A percentile compares a stretch with the other conserved stretches of the same genome.
Evolutionary conservation across 371 early-diverging fungal genomes (phyloP).

Genomic region (Spiromyces aspiralis): DNA sequence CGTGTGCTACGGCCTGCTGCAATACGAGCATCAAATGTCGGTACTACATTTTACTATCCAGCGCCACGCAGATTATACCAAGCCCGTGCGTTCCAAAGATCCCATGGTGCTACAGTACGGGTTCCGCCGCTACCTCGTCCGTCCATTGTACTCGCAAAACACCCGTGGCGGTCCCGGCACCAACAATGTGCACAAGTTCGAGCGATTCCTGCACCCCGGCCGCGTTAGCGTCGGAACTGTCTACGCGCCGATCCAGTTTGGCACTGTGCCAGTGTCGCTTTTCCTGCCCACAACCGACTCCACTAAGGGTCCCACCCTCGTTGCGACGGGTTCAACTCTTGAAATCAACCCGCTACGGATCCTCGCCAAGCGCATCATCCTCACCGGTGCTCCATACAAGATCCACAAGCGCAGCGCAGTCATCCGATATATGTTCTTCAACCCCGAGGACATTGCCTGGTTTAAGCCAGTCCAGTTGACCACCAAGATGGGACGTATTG

Average conservation of each 20-base stretch:
- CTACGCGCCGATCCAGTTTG: slow-evolving; percentile 80
- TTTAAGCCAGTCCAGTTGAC: slow-evolving; percentile 85
- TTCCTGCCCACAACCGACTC: slow-evolving; percentile 12
- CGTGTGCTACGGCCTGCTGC: slow-evolving; percentile 67
- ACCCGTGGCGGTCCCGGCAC: slow-evolving; percentile 51
- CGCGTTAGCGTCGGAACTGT: slow-evolving; percentile 57
- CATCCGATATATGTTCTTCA: slow-evolving; percentile 93
- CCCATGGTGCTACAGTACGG: slow-evolving; percentile 71
- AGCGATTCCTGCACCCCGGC: slow-evolving; percentile 68
- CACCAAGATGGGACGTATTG: slow-evolving; percentile 79
- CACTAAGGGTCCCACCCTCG: slow-evolving; percentile 33
- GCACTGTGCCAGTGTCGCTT: slow-evolving; percentile 23
- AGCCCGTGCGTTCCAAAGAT: slow-evolving; percentile 64
- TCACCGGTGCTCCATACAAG: slow-evolving; percentile 91
- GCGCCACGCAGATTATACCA: slow-evolving; percentile 52
- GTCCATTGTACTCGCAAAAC: slow-evolving; percentile 78
- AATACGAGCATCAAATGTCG: slow-evolving; percentile 87
- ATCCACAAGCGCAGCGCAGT: slow-evolving; percentile 83
- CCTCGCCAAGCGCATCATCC: slow-evolving; percentile 80
- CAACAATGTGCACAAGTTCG: slow-evolving; percentile 90
- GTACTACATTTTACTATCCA: slow-evolving; percentile 60
- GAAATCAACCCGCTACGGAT: slow-evolving; percentile 69
- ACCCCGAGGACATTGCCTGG: slow-evolving; percentile 76
- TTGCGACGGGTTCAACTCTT: slow-evolving; percentile 62
- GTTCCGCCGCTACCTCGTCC: slow-evolving; percentile 67